A percentile compares a stretch with the other conserved stretches of the same genome.
Evolutionary conservation across 2,329 filamentous ascomycete species (phyloP).

Genomic region (Septoria petroselini): DNA sequence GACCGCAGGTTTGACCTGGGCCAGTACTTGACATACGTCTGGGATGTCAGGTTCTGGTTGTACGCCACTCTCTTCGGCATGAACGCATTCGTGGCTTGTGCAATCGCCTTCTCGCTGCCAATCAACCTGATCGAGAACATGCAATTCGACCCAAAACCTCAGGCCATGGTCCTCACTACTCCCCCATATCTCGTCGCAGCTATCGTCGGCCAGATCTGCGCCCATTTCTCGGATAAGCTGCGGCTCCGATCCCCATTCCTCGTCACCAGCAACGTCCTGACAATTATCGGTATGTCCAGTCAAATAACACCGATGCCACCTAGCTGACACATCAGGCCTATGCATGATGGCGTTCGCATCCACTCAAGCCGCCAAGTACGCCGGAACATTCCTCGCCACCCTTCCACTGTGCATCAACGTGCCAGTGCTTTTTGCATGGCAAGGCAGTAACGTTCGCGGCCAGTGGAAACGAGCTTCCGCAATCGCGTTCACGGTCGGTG

Average conservation of each 20-base stretch:
- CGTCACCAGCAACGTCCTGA: slow-evolving; percentile 9
- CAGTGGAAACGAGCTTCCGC: slow-evolving; percentile 49
- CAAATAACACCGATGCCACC: too few species aligned
- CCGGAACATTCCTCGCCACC: slow-evolving; percentile 32
- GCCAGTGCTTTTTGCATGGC: slow-evolving; percentile 21
- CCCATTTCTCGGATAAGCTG: slow-evolving; percentile 28
- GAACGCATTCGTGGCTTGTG: slow-evolving; percentile 1
- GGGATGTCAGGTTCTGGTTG: slow-evolving; percentile 3
- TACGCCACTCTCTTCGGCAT: slow-evolving; percentile 1
- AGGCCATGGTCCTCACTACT: slow-evolving; percentile 45
- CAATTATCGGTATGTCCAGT: slow-evolving; percentile 10
- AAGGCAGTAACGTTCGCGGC: slow-evolving; percentile 51
- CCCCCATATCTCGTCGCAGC: slow-evolving; percentile 42
- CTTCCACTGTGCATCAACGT: slow-evolving; percentile 27
- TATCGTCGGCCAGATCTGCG: slow-evolving; percentile 24
- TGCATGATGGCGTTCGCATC: slow-evolving; percentile 27
- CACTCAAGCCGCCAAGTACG: slow-evolving; percentile 30
- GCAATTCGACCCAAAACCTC: slow-evolving; percentile 41
- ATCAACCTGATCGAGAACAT: slow-evolving; percentile 26
- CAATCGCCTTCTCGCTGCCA: slow-evolving; percentile 11
- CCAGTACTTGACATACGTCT: background rate
- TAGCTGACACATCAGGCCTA: slow-evolving; percentile 11
- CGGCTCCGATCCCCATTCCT: slow-evolving; percentile 30
- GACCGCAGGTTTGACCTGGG: background rate
- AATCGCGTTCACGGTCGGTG: slow-evolving; percentile 9